These are phyloP conservation scores for Roridomyces roridus DNA, from an alignment of 768 basidiomycete genomes.

Conservation along the genomic window DNA sequence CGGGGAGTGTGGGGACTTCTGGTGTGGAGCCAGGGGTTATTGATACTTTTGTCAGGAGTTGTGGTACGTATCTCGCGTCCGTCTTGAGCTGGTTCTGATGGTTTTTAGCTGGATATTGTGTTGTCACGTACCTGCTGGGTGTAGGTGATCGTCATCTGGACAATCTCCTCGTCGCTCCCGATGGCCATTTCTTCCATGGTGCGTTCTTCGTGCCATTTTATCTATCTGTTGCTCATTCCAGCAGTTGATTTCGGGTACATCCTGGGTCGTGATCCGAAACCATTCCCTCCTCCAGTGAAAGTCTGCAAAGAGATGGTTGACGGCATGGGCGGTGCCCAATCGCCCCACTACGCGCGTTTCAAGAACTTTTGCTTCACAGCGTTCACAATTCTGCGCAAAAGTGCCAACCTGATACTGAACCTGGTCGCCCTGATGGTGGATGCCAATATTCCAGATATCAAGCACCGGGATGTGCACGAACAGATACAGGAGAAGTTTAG, in stretches of 20 bases:
- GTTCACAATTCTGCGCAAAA: conserved; percentile 94
- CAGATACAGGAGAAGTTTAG: conserved; percentile 98
- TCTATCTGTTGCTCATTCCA: not conserved
- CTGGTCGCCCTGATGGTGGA: conserved; percentile 97
- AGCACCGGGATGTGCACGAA: conserved; percentile 84
- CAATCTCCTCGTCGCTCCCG: conserved; percentile 90
- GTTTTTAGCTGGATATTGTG: conserved; percentile 91
- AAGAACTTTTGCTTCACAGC: conserved; percentile 98
- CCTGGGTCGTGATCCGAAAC: conserved; percentile 95
- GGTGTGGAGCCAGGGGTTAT: conserved; percentile 95
- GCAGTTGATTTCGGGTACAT: conserved; percentile 99
- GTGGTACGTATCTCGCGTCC: conserved; percentile 63
- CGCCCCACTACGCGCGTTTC: conserved; percentile 95
- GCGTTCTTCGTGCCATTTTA: conserved; percentile 19
- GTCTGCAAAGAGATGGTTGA: conserved; percentile 99
- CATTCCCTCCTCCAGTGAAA: conserved; percentile 97
- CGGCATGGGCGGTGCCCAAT: conserved; percentile 97
- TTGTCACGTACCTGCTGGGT: conserved; percentile 94
- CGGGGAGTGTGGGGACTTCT: conserved; percentile 92
- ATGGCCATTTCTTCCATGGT: conserved; percentile 99
- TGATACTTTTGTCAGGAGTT: conserved; percentile 96
- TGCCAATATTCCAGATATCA: conserved; percentile 97
- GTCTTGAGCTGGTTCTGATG: conserved; percentile 16
- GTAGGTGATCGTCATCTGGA: conserved; percentile 98
- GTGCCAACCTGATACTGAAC: conserved; percentile 96